Evolutionary conservation across 805 yeast genomes (phyloP).

Genomic region (Peterozyma toletana): DNA sequence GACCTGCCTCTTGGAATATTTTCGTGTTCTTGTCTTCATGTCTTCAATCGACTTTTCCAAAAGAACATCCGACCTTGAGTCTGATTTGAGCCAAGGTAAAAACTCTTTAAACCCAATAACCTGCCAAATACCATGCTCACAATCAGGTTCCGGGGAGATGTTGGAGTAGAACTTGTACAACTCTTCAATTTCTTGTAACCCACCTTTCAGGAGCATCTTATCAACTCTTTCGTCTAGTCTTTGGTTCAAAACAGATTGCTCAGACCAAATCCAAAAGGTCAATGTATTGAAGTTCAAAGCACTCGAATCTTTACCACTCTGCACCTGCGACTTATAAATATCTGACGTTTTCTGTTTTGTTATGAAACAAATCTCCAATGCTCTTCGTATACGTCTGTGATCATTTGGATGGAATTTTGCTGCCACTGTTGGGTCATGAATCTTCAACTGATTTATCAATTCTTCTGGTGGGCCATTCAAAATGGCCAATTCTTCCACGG

Average conservation of each 20-base stretch:
- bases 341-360: constrained; percentile 68
- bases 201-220: constrained; percentile 69
- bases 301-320: constrained; percentile 32
- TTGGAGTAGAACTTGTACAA: constrained; percentile 39
- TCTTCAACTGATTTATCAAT: constrained; percentile 38
- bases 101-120: constrained; percentile 92
- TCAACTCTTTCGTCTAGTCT: constrained; percentile 80
- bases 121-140: constrained; percentile 83
- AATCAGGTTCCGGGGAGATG: constrained; percentile 32
- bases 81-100: constrained; percentile 38
- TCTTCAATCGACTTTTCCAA: constrained; percentile 47
- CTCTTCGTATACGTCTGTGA: constrained; percentile 66
- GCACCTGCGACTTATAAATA: constrained; percentile 55
- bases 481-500: constrained; percentile 25
- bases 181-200: constrained; percentile 57
- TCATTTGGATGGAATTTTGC: constrained; percentile 91
- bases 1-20: constrained; percentile 81
- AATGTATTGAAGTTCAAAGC: constrained; percentile 54
- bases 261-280: constrained; percentile 78
- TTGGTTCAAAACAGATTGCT: constrained; percentile 43
- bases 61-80: constrained; percentile 9
- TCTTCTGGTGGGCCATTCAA: constrained; percentile 43
- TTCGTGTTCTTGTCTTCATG: constrained; percentile 81
- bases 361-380: constrained; percentile 67
- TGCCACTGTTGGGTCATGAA: constrained; percentile 66